These are phyloP conservation scores for Komagataella mondaviorum DNA, from an alignment of 805 yeast genomes.

Conservation along the genomic window DNA sequence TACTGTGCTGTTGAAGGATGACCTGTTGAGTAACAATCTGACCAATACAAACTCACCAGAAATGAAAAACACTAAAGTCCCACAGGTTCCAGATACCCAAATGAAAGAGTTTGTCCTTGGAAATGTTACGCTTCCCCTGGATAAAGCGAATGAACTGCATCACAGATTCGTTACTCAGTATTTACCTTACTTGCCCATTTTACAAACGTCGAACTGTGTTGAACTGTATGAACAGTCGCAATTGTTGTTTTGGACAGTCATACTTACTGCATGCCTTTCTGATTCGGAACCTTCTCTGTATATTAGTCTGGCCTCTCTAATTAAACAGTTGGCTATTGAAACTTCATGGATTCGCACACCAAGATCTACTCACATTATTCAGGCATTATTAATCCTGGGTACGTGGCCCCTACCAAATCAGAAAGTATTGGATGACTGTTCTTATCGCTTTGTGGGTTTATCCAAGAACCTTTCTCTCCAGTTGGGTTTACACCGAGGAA, in stretches of 20 bases:
- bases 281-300: conserved; percentile 83
- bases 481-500: conserved; percentile 83
- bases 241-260: conserved; percentile 81
- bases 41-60: neutral
- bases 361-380: conserved; percentile 85
- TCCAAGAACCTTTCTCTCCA: conserved; percentile 80
- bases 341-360: conserved; percentile 93
- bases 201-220: conserved; percentile 55
- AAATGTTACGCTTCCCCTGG: conserved; percentile 51
- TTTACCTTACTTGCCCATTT: conserved; percentile 69
- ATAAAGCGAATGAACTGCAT: conserved; percentile 64
- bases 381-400: conserved; percentile 72
- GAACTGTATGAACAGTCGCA: conserved; percentile 78
- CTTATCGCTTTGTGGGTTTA: conserved; percentile 76
- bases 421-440: conserved; percentile 83
- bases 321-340: conserved; percentile 79
- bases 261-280: conserved; percentile 72
- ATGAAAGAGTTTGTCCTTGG: conserved; percentile 58
- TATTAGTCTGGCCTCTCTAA: conserved; percentile 58
- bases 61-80: neutral
- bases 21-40: neutral
- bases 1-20: neutral
- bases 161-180: conserved; percentile 50
- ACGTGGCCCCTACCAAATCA: conserved; percentile 92
- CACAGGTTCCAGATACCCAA: neutral